Percentiles rank a stretch among this genome's conserved stretches.
phyloP scores from a whole-genome alignment of 371 early-diverging fungal species.

The Syncephalastrum monosporum region DNA sequence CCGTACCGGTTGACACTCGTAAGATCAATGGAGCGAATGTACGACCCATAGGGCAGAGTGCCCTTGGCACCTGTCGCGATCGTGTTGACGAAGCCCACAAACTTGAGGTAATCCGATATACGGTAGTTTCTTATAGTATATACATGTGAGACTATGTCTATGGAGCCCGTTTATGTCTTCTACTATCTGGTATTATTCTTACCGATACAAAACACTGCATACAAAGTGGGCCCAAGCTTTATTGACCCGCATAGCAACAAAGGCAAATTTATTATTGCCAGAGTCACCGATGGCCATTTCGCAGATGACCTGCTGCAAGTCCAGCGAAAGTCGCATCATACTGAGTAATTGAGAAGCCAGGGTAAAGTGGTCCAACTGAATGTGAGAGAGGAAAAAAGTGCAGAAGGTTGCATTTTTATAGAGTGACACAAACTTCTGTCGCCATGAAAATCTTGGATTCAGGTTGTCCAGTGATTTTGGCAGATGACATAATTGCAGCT shows the following conservation, averaged over 20 bases:
- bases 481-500: no score
- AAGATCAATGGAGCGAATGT: slow-evolving; percentile 15
- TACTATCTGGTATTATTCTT: neutral
- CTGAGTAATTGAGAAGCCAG: no score
- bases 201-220: slow-evolving; percentile 15
- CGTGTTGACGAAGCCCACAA: slow-evolving; percentile 19
- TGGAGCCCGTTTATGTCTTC: neutral
- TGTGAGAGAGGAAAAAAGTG: no score
- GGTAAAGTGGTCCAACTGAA: no score
- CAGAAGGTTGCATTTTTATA: no score
- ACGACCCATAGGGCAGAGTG: slow-evolving; percentile 12
- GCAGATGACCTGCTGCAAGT: slow-evolving; percentile 19
- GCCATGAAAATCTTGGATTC: no score
- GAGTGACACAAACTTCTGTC: no score
- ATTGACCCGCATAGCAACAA: slow-evolving; percentile 14
- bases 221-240: slow-evolving; percentile 21
- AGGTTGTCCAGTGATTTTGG: no score
- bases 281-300: slow-evolving; percentile 7
- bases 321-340: slow-evolving; percentile 4
- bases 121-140: slow-evolving; percentile 12
- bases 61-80: slow-evolving; percentile 1
- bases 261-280: slow-evolving; percentile 10
- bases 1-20: slow-evolving; percentile 21
- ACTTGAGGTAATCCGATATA: slow-evolving; percentile 14
- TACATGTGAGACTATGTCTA: neutral